Evolutionary conservation across 2,329 filamentous ascomycete species (phyloP).

Genomic region (Scopulariopsis brevicaulis): DNA sequence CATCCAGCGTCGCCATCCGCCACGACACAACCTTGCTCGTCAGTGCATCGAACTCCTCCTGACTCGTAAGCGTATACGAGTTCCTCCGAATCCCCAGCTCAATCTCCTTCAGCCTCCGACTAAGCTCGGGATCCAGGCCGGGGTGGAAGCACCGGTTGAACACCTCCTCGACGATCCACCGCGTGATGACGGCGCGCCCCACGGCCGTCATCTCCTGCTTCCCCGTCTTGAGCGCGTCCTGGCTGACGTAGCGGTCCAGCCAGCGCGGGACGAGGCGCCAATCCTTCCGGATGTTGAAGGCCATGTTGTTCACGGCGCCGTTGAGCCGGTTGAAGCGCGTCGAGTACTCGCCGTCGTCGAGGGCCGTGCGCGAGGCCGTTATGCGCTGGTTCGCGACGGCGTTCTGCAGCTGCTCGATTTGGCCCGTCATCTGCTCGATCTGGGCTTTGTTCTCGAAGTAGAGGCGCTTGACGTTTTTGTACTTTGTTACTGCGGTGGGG

Average conservation of each 20-base stretch:
- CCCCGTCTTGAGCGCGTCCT: slow-evolving; percentile 73
- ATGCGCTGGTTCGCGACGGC: slow-evolving; percentile 94
- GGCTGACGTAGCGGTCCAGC: slow-evolving; percentile 70
- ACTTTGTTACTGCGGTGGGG: slow-evolving; percentile 63
- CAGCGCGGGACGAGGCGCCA: slow-evolving; percentile 76
- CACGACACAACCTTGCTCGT: slow-evolving; percentile 82
- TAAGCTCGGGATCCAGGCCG: slow-evolving; percentile 65
- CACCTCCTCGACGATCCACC: slow-evolving; percentile 83
- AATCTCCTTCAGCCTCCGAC: slow-evolving; percentile 69
- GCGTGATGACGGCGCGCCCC: slow-evolving; percentile 76
- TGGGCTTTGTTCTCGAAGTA: slow-evolving; percentile 94
- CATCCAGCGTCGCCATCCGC: slow-evolving; percentile 88
- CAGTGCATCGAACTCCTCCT: slow-evolving; percentile 82
- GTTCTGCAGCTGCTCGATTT: slow-evolving; percentile 92
- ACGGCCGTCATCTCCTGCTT: slow-evolving; percentile 98
- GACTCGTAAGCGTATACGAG: slow-evolving; percentile 60
- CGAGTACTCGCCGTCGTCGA: slow-evolving; percentile 90
- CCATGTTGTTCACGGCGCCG: slow-evolving; percentile 85
- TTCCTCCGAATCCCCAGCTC: slow-evolving; percentile 78
- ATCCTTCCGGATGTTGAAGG: slow-evolving; percentile 93
- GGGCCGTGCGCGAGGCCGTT: slow-evolving; percentile 83
- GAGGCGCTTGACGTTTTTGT: slow-evolving; percentile 94
- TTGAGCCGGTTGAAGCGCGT: slow-evolving; percentile 85
- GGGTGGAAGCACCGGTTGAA: slow-evolving; percentile 93
- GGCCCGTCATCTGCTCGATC: slow-evolving; percentile 75